Percentiles rank a stretch among this genome's conserved stretches.
These are phyloP conservation scores for Mycosphaerelloides madeirae DNA, from an alignment of 2,329 filamentous ascomycete genomes.

Conservation along the genomic window DNA sequence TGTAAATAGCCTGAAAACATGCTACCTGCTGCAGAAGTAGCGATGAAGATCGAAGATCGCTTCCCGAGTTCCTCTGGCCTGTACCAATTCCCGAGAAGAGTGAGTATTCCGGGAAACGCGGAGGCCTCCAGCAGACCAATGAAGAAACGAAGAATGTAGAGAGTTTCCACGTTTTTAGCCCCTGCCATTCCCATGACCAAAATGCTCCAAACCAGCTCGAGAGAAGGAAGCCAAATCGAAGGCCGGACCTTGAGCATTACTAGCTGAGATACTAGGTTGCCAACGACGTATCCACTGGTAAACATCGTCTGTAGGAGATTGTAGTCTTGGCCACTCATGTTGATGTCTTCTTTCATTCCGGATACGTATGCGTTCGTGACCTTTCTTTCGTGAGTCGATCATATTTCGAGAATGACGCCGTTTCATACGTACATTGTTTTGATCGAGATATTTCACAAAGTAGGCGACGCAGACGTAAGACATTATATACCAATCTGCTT, in stretches of 20 bases:
- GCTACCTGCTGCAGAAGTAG: slow-evolving; percentile 10
- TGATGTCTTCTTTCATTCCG: slow-evolving; percentile 51
- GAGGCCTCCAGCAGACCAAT: slow-evolving; percentile 5
- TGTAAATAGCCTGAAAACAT: slow-evolving; percentile 19
- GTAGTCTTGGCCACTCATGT: slow-evolving; percentile 33
- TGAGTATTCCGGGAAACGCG: slow-evolving; percentile 6
- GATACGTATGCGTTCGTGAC: slow-evolving; percentile 43
- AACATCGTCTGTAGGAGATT: slow-evolving; percentile 8
- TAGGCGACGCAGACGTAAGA: slow-evolving; percentile 6
- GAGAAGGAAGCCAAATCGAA: slow-evolving; percentile 4
- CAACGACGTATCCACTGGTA: slow-evolving; percentile 4
- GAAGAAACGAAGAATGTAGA: slow-evolving; percentile 3
- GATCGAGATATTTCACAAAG: slow-evolving; percentile 7
- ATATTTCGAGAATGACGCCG: no score
- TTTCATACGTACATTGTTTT: slow-evolving; percentile 3
- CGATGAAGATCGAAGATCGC: slow-evolving; percentile 14
- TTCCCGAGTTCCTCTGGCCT: slow-evolving; percentile 14
- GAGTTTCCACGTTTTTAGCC: slow-evolving; percentile 2
- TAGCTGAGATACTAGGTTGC: slow-evolving; percentile 4
- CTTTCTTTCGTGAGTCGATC: no score
- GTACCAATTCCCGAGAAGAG: slow-evolving; percentile 9
- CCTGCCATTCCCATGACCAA: slow-evolving; percentile 4
- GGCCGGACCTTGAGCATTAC: slow-evolving; percentile 6
- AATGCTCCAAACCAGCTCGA: slow-evolving; percentile 5
- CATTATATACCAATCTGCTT: slow-evolving; percentile 7